Percentiles rank a stretch among this genome's conserved stretches.
Conservation (phyloP, 2,329 filamentous ascomycete species). For the Penicillium griseofulvum region DNA sequence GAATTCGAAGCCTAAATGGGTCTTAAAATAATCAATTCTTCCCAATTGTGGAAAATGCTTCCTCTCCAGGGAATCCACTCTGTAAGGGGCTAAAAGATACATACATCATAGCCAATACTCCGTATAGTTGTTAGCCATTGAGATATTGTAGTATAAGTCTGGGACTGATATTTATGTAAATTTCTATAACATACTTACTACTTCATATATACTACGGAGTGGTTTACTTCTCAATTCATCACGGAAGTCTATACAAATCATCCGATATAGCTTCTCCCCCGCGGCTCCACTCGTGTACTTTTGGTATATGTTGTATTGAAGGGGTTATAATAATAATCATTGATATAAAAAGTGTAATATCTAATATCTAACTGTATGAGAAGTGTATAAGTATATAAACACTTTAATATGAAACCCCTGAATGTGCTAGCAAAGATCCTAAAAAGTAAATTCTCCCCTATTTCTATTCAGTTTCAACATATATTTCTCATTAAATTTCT, state of each 20-base stretch:
- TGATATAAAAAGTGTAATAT: background rate
- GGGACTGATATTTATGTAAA: too few species aligned
- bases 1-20: background rate
- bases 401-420: background rate
- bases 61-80: conserved; percentile 1
- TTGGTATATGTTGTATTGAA: too few species aligned
- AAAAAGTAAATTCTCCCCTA: background rate
- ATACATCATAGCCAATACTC: too few species aligned
- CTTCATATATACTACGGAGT: too few species aligned
- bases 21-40: background rate
- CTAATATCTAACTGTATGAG: background rate
- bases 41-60: background rate
- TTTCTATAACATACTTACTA: too few species aligned
- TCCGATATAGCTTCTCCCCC: background rate
- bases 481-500: too few species aligned
- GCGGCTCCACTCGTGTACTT: background rate
- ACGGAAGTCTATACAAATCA: background rate
- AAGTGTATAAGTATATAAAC: background rate
- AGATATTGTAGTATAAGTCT: background rate
- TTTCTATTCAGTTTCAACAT: background rate
- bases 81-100: conserved; percentile 3
- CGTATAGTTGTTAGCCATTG: background rate
- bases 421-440: background rate
- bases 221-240: background rate
- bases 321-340: background rate